A percentile compares a stretch with the other conserved stretches of the same genome.
Conservation (phyloP, 2,329 filamentous ascomycete genomes). For the Drechslerella coelobrocha region DNA sequence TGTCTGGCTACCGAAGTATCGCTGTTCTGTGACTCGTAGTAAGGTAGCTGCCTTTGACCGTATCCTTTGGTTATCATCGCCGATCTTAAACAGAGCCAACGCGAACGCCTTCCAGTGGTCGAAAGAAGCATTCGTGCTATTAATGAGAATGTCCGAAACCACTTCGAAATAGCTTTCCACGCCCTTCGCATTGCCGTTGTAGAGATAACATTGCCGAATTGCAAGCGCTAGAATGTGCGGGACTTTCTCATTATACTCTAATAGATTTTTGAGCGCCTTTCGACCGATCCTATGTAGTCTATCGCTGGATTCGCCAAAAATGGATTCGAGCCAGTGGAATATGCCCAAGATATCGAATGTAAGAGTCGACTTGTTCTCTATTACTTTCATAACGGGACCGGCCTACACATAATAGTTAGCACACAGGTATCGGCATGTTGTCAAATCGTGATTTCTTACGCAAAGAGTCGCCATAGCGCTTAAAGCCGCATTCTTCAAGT, state of each 20-base stretch:
- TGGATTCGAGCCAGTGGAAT: conserved; percentile 92
- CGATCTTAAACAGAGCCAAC: conserved; percentile 87
- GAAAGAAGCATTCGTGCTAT: conserved; percentile 79
- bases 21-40: conserved; percentile 79
- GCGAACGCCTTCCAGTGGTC: conserved; percentile 91
- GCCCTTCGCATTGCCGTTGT: conserved; percentile 69
- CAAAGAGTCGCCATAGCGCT: conserved; percentile 96
- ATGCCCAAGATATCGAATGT: conserved; percentile 92
- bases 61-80: conserved; percentile 87
- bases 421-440: neutral
- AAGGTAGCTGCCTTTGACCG: conserved; percentile 85
- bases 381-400: conserved; percentile 59
- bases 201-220: conserved; percentile 85
- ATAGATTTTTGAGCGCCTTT: conserved; percentile 84
- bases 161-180: conserved; percentile 96
- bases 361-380: conserved; percentile 82
- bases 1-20: conserved; percentile 83
- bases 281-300: conserved; percentile 89
- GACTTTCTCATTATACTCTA: conserved; percentile 87
- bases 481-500: conserved; percentile 84
- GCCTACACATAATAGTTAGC: conserved; percentile 52
- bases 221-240: conserved; percentile 86
- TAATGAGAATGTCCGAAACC: conserved; percentile 82
- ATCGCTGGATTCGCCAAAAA: conserved; percentile 90
- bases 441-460: conserved; percentile 62